Percentiles rank a stretch among this genome's conserved stretches.
These are phyloP conservation scores for Cladosporium colombiae DNA, from an alignment of 2,329 filamentous ascomycete species.

Conservation along the genomic window DNA sequence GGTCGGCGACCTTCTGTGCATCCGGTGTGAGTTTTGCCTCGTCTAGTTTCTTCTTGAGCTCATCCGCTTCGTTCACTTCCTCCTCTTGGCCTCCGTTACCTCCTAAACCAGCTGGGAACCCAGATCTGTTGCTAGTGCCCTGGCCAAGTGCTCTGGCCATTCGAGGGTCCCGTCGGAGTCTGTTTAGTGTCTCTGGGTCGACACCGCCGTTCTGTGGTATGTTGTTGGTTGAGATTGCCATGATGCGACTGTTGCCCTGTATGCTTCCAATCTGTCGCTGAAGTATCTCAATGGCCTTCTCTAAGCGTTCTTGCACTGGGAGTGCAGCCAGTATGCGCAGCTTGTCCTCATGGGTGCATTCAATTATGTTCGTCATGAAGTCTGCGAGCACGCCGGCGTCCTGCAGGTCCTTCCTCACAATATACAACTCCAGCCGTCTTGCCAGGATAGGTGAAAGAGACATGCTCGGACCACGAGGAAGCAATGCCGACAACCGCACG, in stretches of 20 bases:
- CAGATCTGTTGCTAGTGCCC: conserved; percentile 26
- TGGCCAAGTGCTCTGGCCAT: conserved; percentile 38
- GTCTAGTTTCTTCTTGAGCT: conserved; percentile 84
- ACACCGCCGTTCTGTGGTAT: conserved; percentile 38
- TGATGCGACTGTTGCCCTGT: conserved; percentile 84
- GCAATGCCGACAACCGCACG: conserved; percentile 79
- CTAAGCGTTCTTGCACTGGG: conserved; percentile 74
- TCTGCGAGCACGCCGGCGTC: conserved; percentile 88
- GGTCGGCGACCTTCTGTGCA: conserved; percentile 84
- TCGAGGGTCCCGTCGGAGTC: conserved; percentile 46
- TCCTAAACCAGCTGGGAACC: conserved; percentile 37
- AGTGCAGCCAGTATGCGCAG: conserved; percentile 80
- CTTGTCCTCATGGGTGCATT: conserved; percentile 87
- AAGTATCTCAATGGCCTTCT: conserved; percentile 80
- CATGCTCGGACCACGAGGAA: conserved; percentile 67
- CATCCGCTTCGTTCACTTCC: conserved; percentile 85
- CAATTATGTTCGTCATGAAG: conserved; percentile 93
- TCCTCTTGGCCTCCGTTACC: conserved; percentile 60
- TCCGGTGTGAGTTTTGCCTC: conserved; percentile 79
- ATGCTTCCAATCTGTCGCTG: conserved; percentile 79
- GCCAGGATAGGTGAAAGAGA: conserved; percentile 81
- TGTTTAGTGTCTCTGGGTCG: conserved; percentile 47
- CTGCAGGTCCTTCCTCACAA: conserved; percentile 74
- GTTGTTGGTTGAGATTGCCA: conserved; percentile 69
- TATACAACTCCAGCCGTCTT: conserved; percentile 82